Base-by-base conservation (phyloP, 306 rosid genomes). In the Lathyrus sativus region DNA sequence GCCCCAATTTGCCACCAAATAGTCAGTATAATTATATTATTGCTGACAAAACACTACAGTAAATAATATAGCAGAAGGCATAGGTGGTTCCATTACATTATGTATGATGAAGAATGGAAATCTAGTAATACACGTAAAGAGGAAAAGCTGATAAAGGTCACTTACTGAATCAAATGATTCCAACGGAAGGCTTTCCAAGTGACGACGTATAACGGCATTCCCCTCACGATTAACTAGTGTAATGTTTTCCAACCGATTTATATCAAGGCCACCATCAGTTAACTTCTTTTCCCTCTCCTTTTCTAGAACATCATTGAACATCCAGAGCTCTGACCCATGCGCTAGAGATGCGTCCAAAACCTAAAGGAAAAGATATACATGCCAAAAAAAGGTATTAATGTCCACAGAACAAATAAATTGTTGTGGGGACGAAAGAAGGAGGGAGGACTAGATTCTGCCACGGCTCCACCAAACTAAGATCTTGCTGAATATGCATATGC, bases 321-420 rank as follows among this genome's bases (percentile, higher is more conserved):
- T 88, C 97, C 97, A 91, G 60, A 91, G 93, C 85, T 91, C 97
- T 44, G 97, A 88, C 64, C 86, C 84, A 46, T 67, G 84, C 51
- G 97, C 93, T 49, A 91, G 84, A 78, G 88, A 91, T 59, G 93
- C 97, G 68, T 91, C 97, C 87, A 91, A 72, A 44, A 91, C 97
- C 96, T 91, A 61, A 51, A 76, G 45, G 18, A 62, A 61, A 41
- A 55, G 45, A 71, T 28, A 65, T 62, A 71, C 54, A 53, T 19
- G 55, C 49, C 41, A 41, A 42, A 59, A 59, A 44, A 29, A 51
- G 31, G 37, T 33, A 65, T 54, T 51, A 35, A 50, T 18, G 5
- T 44, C 73, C 58, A 56, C 35, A 44, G 35, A 43, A 15, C 55
- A 71, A 59, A 71, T 65, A 50, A 64, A 58, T 17, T 44, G 67